Evolutionary conservation across 192 early-diverging fungal genomes (phyloP).

Genomic region (Entophlyctis luteolus): DNA sequence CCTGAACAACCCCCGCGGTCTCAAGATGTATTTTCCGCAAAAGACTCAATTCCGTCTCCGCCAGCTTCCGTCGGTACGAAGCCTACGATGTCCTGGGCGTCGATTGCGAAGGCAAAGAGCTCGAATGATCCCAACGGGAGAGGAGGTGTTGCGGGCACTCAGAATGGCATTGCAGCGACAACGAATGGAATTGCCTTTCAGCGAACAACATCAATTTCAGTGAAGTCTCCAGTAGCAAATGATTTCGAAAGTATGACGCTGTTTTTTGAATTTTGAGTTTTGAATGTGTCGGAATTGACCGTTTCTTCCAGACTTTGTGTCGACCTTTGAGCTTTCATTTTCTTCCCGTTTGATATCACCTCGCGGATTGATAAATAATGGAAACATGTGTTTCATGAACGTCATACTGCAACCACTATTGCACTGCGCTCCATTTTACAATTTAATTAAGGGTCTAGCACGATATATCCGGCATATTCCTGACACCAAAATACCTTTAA

Average conservation of each 20-base stretch:
- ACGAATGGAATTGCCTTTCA: too few relatives aligned
- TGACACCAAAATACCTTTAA: conserved; percentile 71
- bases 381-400: conserved; percentile 99
- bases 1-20: too few relatives aligned
- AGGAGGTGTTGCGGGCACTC: too few relatives aligned
- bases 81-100: too few relatives aligned
- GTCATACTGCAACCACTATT: conserved; percentile 90
- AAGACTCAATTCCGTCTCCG: too few relatives aligned
- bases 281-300: not conserved
- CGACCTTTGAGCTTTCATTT: conserved; percentile 20
- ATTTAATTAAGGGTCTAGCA: conserved; percentile 67
- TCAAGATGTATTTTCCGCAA: too few relatives aligned
- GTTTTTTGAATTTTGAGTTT: not conserved
- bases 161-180: too few relatives aligned
- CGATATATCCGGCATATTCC: conserved; percentile 65
- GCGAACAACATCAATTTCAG: too few relatives aligned
- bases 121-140: too few relatives aligned
- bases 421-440: conserved; percentile 90
- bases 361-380: conserved; percentile 90
- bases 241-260: not conserved
- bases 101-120: too few relatives aligned
- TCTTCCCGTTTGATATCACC: conserved; percentile 52
- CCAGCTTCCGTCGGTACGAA: too few relatives aligned
- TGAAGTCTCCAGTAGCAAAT: not conserved
- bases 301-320: conserved; percentile 9